Evolutionary conservation across 805 yeast genomes (phyloP), one percentile per base, ranked within the genome.

Genomic region (Cyberlindnera euphorbiae): DNA sequence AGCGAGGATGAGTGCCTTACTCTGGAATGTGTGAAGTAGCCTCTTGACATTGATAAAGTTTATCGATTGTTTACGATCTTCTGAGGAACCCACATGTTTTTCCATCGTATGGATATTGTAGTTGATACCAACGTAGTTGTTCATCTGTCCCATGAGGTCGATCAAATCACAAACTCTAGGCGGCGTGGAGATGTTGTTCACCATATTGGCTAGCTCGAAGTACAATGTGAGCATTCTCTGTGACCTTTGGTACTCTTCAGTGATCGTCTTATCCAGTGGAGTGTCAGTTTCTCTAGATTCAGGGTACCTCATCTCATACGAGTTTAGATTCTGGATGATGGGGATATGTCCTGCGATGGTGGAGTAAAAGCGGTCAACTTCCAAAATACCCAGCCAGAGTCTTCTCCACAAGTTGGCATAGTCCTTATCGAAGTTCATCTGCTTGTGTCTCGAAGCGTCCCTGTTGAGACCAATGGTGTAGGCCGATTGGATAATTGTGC

Each of bases 381-480:
- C 58, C 14, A 50, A 19, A 11, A 53, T 46, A 3, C 52, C 53
- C 4, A 39, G 32, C 58, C 58, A 53, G 2, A 49, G 17, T 13
- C 49, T 39, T 26, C 55, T 44, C 55, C 55, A 52, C 2, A 48
- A 27, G 22, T 53, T 49, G 4, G 45, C 42, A 21, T 41, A 37
- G 8, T 42, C 44, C 6, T 21, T 26, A 24, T 49, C 50, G 17
- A 34, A 42, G 2, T 16, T 16, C 22, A 45, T 35, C 48, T 39
- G 55, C 26, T 26, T 17, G 27, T 49, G 59, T 6, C 44, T 39
- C 6, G 58, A 58, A 0, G 77, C 73, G 33, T 73, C 80, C 32
- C 74, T 53, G 43, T 73, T 63, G 28, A 75, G 51, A 0, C 78
- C 79, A 21, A 72, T 47, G 4, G 65, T 54, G 29, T 60, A 48